Evolutionary conservation across 1,139 yeast species (phyloP).

Genomic region (Protomyces lactucae-debilis): DNA sequence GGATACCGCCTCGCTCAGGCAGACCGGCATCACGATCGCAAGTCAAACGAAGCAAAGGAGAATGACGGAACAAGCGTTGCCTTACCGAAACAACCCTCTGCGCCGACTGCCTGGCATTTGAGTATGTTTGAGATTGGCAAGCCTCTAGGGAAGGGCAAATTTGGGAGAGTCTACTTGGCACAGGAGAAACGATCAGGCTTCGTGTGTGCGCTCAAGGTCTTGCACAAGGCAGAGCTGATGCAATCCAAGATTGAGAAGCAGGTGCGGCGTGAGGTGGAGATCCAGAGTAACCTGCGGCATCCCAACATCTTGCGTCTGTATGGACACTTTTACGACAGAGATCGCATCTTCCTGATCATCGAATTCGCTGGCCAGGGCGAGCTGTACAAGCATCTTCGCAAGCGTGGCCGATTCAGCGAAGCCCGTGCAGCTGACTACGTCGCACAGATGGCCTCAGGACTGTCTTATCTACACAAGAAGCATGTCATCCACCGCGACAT

Average conservation of each 20-base stretch:
- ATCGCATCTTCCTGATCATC: slow-evolving; percentile 72
- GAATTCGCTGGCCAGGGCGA: slow-evolving; percentile 89
- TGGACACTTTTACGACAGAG: slow-evolving; percentile 78
- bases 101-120: slow-evolving; percentile 38
- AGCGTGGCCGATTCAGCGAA: slow-evolving; percentile 63
- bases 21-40: slow-evolving; percentile 10
- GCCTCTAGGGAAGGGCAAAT: slow-evolving; percentile 85
- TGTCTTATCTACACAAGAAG: slow-evolving; percentile 68
- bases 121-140: slow-evolving; percentile 82
- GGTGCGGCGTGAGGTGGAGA: slow-evolving; percentile 84
- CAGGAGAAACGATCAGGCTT: slow-evolving; percentile 69
- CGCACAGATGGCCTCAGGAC: slow-evolving; percentile 75
- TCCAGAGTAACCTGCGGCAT: slow-evolving; percentile 71
- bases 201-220: slow-evolving; percentile 83
- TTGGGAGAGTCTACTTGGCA: slow-evolving; percentile 89
- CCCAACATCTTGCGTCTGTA: slow-evolving; percentile 72
- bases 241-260: slow-evolving; percentile 79
- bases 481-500: slow-evolving; percentile 85
- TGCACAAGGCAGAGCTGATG: slow-evolving; percentile 74
- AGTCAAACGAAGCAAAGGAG: slow-evolving; percentile 1
- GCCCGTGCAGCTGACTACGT: slow-evolving; percentile 70
- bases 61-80: slow-evolving; percentile 1
- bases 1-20: not conserved
- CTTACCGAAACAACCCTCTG: slow-evolving; percentile 28
- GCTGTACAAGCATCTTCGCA: slow-evolving; percentile 65